These are phyloP conservation scores for Solanum etuberosum DNA, from an alignment of 257 asterid genomes.

Conservation along the genomic window DNA sequence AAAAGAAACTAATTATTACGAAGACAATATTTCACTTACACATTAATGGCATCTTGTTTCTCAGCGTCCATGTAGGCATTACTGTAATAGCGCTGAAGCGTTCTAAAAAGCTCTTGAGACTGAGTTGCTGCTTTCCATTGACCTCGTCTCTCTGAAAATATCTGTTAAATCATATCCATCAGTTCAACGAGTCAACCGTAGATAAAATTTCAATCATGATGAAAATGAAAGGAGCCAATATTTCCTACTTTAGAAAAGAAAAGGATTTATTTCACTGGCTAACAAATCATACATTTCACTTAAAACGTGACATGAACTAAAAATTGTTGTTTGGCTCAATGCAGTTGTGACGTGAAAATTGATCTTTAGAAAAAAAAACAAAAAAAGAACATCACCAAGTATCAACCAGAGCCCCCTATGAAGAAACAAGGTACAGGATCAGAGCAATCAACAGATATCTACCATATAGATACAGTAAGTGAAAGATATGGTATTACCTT, in stretches of 20 bases:
- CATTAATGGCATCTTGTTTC: conserved; percentile 86
- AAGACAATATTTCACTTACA: conserved; percentile 39
- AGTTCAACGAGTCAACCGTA: not conserved
- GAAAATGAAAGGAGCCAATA: not conserved
- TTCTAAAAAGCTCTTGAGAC: conserved; percentile 74
- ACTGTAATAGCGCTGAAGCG: conserved; percentile 75
- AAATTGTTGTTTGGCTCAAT: not conserved
- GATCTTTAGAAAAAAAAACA: not conserved
- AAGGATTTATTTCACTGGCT: not conserved
- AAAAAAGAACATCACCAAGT: not conserved
- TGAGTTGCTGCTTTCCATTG: conserved; percentile 95
- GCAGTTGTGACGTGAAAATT: not conserved
- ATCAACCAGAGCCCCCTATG: not conserved
- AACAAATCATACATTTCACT: not conserved
- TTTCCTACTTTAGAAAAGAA: not conserved
- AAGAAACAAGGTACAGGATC: not conserved
- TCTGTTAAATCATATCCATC: conserved; percentile 32
- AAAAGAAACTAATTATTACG: not conserved
- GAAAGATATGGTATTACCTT: conserved; percentile 39
- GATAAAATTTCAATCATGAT: not conserved
- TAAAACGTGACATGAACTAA: not conserved
- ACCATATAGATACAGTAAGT: not conserved
- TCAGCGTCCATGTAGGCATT: conserved; percentile 89
- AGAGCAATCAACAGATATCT: not conserved
- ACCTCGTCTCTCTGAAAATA: conserved; percentile 87